A percentile compares a stretch with the other conserved stretches of the same genome.
Conservation (phyloP, 2,329 filamentous ascomycete species). For the Hymenoscyphus infarciens region DNA sequence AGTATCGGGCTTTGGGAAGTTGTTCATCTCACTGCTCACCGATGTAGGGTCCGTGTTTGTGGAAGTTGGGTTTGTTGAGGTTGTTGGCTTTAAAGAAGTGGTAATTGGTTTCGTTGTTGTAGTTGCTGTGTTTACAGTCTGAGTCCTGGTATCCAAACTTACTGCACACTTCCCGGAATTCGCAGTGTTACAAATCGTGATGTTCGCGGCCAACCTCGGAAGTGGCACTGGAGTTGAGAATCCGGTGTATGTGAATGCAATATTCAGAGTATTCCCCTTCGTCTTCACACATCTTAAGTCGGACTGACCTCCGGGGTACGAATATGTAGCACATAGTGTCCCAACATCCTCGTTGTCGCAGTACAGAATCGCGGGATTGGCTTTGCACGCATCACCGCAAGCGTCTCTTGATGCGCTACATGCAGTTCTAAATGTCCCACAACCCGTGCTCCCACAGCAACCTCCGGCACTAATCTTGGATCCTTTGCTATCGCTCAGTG, state of each 20-base stretch:
- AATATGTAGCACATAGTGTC: slow-evolving; percentile 10
- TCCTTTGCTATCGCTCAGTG: neutral
- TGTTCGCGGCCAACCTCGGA: neutral
- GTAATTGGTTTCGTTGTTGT: neutral
- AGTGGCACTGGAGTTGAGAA: slow-evolving; percentile 9
- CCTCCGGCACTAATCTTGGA: neutral
- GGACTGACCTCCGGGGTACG: slow-evolving; percentile 6
- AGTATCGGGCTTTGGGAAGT: too few species aligned
- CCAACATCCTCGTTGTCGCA: neutral
- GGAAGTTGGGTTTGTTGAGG: neutral
- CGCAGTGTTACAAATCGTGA: neutral
- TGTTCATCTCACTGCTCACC: neutral
- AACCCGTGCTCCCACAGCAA: slow-evolving; percentile 1
- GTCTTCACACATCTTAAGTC: slow-evolving; percentile 10
- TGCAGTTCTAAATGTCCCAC: neutral
- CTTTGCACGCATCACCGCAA: neutral
- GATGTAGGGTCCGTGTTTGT: neutral
- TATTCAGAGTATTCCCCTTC: neutral
- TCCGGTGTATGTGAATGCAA: slow-evolving; percentile 7
- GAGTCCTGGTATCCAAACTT: neutral
- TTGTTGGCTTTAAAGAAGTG: neutral
- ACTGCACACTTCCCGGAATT: neutral
- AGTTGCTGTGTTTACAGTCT: neutral
- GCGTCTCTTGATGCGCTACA: neutral
- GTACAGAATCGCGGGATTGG: slow-evolving; percentile 1